phyloP scores from a whole-genome alignment of 257 asterid genomes.

The Scutellaria barbata region DNA sequence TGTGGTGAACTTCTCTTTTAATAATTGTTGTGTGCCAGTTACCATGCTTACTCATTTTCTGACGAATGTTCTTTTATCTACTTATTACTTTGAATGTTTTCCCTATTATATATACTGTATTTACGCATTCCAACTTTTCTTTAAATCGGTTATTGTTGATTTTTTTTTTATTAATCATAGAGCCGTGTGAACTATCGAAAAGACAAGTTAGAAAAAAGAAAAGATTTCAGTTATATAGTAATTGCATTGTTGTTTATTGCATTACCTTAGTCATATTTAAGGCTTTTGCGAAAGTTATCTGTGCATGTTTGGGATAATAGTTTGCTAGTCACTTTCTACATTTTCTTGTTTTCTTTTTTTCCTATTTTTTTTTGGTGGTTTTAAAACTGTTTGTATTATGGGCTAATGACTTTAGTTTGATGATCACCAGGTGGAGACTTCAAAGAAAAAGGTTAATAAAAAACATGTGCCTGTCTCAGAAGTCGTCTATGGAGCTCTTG shows the following conservation, averaged over 20 bases:
- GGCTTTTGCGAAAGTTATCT: background rate
- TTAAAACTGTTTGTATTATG: background rate
- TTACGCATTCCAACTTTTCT: background rate
- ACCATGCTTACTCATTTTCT: background rate
- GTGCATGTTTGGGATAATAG: background rate
- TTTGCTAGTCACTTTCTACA: too few relatives aligned
- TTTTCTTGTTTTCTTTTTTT: background rate
- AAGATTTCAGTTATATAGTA: background rate
- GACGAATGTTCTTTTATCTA: background rate
- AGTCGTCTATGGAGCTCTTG: constrained; percentile 72
- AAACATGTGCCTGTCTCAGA: constrained; percentile 76
- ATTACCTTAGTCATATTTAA: background rate
- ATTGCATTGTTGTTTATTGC: too few relatives aligned
- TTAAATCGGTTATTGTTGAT: background rate
- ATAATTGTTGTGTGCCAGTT: too few relatives aligned
- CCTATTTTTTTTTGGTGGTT: background rate
- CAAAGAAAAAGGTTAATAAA: constrained; percentile 91
- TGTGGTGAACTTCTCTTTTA: background rate
- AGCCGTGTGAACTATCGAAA: background rate
- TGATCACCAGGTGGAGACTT: constrained; percentile 58
- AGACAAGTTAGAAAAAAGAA: background rate
- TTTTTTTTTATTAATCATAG: background rate
- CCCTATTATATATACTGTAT: background rate
- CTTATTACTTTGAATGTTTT: constrained; percentile 22
- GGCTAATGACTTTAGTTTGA: constrained; percentile 9